Evolutionary conservation across 2,329 filamentous ascomycete genomes (phyloP).

Genomic region (Pseudocercospora vitis): DNA sequence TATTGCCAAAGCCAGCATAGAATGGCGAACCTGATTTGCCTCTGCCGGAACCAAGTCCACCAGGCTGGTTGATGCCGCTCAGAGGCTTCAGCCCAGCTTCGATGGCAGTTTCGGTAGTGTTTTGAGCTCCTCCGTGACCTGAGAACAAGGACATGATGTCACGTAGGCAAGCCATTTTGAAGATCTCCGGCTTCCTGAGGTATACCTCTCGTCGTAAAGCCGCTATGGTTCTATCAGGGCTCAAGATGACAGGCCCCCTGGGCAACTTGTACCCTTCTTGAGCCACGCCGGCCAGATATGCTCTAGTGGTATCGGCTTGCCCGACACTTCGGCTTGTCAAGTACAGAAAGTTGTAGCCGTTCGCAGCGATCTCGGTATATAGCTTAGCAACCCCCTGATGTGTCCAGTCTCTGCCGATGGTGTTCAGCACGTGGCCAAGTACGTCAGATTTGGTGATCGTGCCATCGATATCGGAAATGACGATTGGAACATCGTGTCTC

Average conservation of each 20-base stretch:
- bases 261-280: constrained; percentile 87
- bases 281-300: constrained; percentile 83
- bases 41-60: constrained; percentile 24
- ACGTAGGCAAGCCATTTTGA: constrained; percentile 97
- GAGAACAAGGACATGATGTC: constrained; percentile 87
- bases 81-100: constrained; percentile 33
- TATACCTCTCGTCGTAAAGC: constrained; percentile 91
- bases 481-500: constrained; percentile 86
- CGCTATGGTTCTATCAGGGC: constrained; percentile 91
- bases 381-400: constrained; percentile 95
- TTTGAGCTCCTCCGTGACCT: constrained; percentile 39
- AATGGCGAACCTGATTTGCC: constrained; percentile 62
- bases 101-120: constrained; percentile 30
- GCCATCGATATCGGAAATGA: constrained; percentile 97
- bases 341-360: constrained; percentile 99
- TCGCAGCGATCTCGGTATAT: constrained; percentile 90
- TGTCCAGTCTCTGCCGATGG: constrained; percentile 97
- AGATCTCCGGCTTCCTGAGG: constrained; percentile 92
- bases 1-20: constrained; percentile 95
- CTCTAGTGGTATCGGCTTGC: constrained; percentile 83
- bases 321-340: constrained; percentile 91
- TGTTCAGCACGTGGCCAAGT: constrained; percentile 83
- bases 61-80: constrained; percentile 9
- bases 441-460: constrained; percentile 81
- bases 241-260: constrained; percentile 89